Percentiles rank a stretch among this genome's conserved stretches.
These are phyloP conservation scores for Termitomyces sp. DNA, from an alignment of 768 basidiomycete genomes.

Conservation along the genomic window DNA sequence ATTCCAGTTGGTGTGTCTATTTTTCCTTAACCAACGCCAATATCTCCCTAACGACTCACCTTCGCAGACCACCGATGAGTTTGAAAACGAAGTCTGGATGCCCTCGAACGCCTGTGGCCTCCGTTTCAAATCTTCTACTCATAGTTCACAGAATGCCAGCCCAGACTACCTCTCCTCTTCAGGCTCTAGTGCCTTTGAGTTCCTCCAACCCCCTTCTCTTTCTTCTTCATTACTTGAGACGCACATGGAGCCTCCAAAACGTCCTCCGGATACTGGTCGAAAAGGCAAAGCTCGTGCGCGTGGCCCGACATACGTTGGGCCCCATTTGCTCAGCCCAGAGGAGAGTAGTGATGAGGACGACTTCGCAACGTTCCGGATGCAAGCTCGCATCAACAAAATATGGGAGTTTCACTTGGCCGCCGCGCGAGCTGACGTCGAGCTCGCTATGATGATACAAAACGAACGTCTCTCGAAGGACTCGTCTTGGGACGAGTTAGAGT, in stretches of 20 bases:
- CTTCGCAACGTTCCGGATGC: conserved; percentile 40
- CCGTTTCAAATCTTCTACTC: conserved; percentile 14
- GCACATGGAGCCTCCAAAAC: conserved; percentile 13
- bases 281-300: conserved; percentile 16
- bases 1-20: conserved; percentile 23
- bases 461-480: conserved; percentile 29
- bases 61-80: conserved; percentile 22
- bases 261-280: conserved; percentile 15
- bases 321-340: conserved; percentile 25
- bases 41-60: conserved; percentile 12
- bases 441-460: conserved; percentile 33
- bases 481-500: conserved; percentile 21
- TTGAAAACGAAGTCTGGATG: conserved; percentile 24
- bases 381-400: conserved; percentile 41
- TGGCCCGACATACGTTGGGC: conserved; percentile 30
- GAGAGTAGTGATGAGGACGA: conserved; percentile 31
- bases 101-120: conserved; percentile 11
- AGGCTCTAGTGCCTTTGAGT: conserved; percentile 19
- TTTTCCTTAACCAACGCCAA: conserved; percentile 3
- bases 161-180: conserved; percentile 17
- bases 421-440: conserved; percentile 35
- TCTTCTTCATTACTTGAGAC: conserved; percentile 3
- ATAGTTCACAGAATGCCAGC: conserved; percentile 21
- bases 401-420: conserved; percentile 46
- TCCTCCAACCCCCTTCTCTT: conserved; percentile 17